A percentile compares a stretch with the other conserved stretches of the same genome.
phyloP scores from a whole-genome alignment of 2,329 filamentous ascomycete genomes.

The Colletotrichum falcatum region DNA sequence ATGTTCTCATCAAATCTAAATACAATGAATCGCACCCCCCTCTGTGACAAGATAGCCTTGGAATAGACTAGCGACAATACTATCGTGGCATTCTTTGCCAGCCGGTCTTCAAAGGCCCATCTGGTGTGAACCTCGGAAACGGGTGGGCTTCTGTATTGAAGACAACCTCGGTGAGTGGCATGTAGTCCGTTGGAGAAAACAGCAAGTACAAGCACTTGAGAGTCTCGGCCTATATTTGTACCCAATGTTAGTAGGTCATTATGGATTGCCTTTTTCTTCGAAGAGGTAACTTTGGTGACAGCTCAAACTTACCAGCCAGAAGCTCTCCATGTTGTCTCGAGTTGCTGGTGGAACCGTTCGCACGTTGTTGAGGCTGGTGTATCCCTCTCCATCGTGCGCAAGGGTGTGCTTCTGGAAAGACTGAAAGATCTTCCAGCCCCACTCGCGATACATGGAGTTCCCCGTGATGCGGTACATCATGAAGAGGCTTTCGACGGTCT shows the following conservation, averaged over 20 bases:
- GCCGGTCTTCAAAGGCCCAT: slow-evolving; percentile 80
- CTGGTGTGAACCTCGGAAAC: slow-evolving; percentile 87
- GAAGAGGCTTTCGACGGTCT: slow-evolving; percentile 80
- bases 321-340: slow-evolving; percentile 81
- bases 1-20: no score
- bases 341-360: slow-evolving; percentile 61
- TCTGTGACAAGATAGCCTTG: not conserved
- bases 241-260: not conserved
- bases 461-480: slow-evolving; percentile 85
- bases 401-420: slow-evolving; percentile 74
- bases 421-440: slow-evolving; percentile 85
- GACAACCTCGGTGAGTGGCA: slow-evolving; percentile 87
- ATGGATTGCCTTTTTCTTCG: not conserved
- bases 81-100: slow-evolving; percentile 78
- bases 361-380: slow-evolving; percentile 73
- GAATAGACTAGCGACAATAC: not conserved
- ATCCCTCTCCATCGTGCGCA: slow-evolving; percentile 65
- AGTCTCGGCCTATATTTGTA: slow-evolving; percentile 81
- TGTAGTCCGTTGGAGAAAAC: slow-evolving; percentile 78
- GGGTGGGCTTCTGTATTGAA: slow-evolving; percentile 97
- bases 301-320: slow-evolving; percentile 66
- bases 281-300: not conserved
- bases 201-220: slow-evolving; percentile 97
- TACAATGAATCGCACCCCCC: not conserved
- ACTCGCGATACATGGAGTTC: slow-evolving; percentile 76